Evolutionary conservation across 2,329 filamentous ascomycete species (phyloP).

Genomic region (Pleoardoris graminearum): DNA sequence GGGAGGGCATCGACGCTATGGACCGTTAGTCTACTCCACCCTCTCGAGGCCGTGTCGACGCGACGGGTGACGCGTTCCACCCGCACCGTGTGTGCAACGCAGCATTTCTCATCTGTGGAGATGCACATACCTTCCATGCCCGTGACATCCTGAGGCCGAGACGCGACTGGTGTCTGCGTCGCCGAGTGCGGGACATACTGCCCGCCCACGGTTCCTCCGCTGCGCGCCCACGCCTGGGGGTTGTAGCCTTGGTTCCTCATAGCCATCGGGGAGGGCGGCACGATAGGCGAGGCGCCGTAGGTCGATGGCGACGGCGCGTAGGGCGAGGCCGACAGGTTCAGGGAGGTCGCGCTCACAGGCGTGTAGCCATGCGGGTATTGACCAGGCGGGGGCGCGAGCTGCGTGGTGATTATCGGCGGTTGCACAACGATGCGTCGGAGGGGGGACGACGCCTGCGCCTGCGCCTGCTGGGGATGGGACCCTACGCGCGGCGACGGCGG

Average conservation of each 20-base stretch:
- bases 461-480: conserved; percentile 14
- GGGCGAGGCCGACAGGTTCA: conserved; percentile 44
- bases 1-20: conserved; percentile 54
- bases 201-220: conserved; percentile 43
- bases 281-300: conserved; percentile 11
- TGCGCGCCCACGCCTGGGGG: conserved; percentile 54
- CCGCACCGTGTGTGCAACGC: conserved; percentile 1
- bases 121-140: conserved; percentile 53
- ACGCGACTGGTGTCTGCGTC: conserved; percentile 31
- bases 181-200: conserved; percentile 42
- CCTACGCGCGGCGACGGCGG: conserved; percentile 18
- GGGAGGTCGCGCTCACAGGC: conserved; percentile 44
- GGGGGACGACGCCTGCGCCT: conserved; percentile 33
- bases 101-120: conserved; percentile 2
- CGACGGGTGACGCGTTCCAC: background rate
- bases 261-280: conserved; percentile 40
- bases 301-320: conserved; percentile 36
- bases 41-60: conserved; percentile 3
- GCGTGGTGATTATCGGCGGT: conserved; percentile 48
- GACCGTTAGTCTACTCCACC: conserved; percentile 17
- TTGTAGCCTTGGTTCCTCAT: conserved; percentile 49
- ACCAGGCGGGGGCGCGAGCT: conserved; percentile 43
- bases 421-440: conserved; percentile 45
- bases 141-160: conserved; percentile 45
- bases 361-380: conserved; percentile 44